Base-by-base conservation (phyloP, 495 filamentous ascomycete genomes). In the Terfezia claveryi region DNA sequence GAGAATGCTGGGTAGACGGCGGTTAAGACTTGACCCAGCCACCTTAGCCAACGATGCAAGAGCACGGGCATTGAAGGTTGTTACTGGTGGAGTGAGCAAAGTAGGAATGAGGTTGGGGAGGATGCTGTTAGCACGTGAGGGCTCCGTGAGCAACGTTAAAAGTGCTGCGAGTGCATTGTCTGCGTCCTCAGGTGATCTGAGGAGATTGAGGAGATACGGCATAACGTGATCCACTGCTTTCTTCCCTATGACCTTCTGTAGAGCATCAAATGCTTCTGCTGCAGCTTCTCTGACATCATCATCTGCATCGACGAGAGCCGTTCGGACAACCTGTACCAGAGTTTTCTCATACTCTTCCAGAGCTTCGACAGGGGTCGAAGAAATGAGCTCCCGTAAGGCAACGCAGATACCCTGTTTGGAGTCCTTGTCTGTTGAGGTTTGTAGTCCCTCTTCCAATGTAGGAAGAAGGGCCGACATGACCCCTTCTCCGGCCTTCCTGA, bases 361-460 rank as follows among this genome's bases (percentile, higher is more conserved):
- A 23, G 83, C 78, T 49, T 96, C 91, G 7, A 79, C 75, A 37
- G 88, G 86, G 17, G 92, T 85, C n/a, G 92, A 89, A 37, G 80
- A 74, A 57, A 95, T 93, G 51, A 98, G 79, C 67, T 96, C 91
- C 55, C 83, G 83, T 57, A 98, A 73, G 23, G 91, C 91, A 63
- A 96, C 88, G 65, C 91, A 96, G 57, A 98, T 96, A 65, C 91
- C 91, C 72, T 98, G 89, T 67, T 83, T 92, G 55, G 88, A 83
- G 70, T 96, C 86, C 16, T 87, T 83, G 69, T 98, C 91, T 20
- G 80, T 83, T 23, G 89, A 85, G 5, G 75, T 83, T 59, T 87
- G 83, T 38, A 98, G 73, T 38, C 91, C 88, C 66, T 94, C 87
- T 64, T 96, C 88, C 37, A 98, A 78, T 9, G 88, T 87, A 16